Base-by-base conservation (phyloP, 768 basidiomycete species). In the Termitomyces sp. region DNA sequence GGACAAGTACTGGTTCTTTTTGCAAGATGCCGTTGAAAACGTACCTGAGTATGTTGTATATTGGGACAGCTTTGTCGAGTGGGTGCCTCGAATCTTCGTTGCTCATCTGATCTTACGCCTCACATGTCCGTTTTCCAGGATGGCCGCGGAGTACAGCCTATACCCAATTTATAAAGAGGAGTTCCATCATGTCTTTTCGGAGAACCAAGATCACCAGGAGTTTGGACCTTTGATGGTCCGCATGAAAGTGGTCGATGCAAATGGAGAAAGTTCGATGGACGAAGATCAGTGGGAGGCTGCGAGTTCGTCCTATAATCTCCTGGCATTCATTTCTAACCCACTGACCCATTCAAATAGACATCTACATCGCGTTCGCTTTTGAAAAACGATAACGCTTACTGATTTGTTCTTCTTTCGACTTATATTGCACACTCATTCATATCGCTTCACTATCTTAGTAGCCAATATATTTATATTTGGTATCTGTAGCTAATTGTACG, bases 241-340 rank as follows among this genome's bases (percentile, higher is more conserved):
- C 64, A 99, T 99, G 97, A 90, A 87, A 61, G 97, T 99, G 30
- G 84, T 97, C 43, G 89, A 97, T 67, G 74, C 78, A 18, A 81
- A 88, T 42, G 94, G 95, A 2, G 89, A 89, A 74, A 95, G 92
- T 67, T 76, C 91, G 53, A 97, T 98, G 92, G 86, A 95, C 62
- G 89, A 91, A 63, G 89, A 91, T 64, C 95, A 98, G 73, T 97
- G 96, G 93, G 95, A 98, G 67, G 96, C 96, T 61, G 95, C 94
- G n/a, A 98, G 97, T 98, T 73, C 74, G 94, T 84, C 13, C 12
- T 53, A 50, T 51, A 26, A 24, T 36, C 55, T 10, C 30, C 16
- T 34, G 5, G 5, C 12, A 24, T 53, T 18, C 44, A 34, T 8
- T 18, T 24, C 34, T 51, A n/a, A 30, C 24, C 40, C 10, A 33